phyloP scores from a whole-genome alignment of 345 rosid genomes.

The Salix dunnii region DNA sequence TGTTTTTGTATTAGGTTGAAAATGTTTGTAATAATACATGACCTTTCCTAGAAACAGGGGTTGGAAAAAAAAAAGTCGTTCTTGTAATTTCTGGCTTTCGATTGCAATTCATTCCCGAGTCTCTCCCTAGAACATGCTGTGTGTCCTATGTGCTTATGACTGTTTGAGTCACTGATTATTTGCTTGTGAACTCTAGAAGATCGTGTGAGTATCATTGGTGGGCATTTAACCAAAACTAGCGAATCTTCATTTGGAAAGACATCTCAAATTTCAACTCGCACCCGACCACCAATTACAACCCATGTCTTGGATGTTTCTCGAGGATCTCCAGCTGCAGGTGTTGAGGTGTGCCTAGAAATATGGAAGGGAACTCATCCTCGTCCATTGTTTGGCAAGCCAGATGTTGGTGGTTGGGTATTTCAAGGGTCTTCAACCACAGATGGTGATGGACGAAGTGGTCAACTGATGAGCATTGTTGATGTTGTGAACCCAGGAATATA shows the following conservation, averaged over 20 bases:
- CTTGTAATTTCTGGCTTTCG: background rate
- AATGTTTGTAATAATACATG: background rate
- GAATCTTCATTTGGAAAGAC: conserved; percentile 37
- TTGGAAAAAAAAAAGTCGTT: background rate
- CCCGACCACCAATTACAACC: conserved; percentile 83
- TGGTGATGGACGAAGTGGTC: conserved; percentile 81
- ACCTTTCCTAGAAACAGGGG: background rate
- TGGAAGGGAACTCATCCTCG: conserved; percentile 50
- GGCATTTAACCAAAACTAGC: conserved; percentile 51
- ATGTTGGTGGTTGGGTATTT: conserved; percentile 45
- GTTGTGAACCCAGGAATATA: conserved; percentile 70
- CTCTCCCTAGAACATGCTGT: background rate
- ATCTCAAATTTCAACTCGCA: conserved; percentile 43
- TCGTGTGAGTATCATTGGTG: conserved; percentile 65
- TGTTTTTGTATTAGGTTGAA: background rate
- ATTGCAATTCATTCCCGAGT: background rate
- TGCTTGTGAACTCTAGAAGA: conserved; percentile 47
- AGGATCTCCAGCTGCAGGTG: conserved; percentile 75
- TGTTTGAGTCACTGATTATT: background rate
- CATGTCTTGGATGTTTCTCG: conserved; percentile 86
- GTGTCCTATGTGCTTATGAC: background rate
- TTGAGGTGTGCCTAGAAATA: conserved; percentile 67
- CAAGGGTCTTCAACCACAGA: conserved; percentile 69
- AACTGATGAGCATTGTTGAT: conserved; percentile 60
- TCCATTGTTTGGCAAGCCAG: conserved; percentile 41